Conservation (phyloP, 1,284 basidiomycete species). For the Gymnopus androsaceus region DNA sequence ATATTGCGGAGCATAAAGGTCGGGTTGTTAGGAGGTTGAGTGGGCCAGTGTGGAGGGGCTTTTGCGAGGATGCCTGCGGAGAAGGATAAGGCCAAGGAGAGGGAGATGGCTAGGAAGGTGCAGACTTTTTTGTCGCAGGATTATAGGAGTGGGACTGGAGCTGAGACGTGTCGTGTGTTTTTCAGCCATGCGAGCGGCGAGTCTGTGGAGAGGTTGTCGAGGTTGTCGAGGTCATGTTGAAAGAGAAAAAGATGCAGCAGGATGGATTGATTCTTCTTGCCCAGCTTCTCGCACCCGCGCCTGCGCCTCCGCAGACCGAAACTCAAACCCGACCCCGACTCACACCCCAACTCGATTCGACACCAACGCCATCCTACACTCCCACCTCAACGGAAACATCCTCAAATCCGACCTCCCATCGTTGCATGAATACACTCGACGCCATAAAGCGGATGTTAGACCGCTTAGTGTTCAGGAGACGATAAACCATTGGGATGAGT, state of each 20-base stretch:
- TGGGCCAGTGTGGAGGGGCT: conserved; percentile 52
- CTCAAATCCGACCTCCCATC: conserved; percentile 21
- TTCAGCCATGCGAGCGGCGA: conserved; percentile 10
- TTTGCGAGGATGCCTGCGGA: conserved; percentile 37
- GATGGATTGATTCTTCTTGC: conserved; percentile 35
- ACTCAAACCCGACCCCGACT: not conserved
- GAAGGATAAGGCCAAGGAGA: no score
- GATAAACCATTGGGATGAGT: conserved; percentile 40
- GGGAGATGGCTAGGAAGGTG: conserved; percentile 27
- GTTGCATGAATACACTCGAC: conserved; percentile 23
- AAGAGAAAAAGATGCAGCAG: conserved; percentile 28
- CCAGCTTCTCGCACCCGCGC: conserved; percentile 39
- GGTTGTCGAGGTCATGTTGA: conserved; percentile 40
- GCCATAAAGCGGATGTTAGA: conserved; percentile 32
- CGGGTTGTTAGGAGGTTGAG: conserved; percentile 38
- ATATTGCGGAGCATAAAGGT: conserved; percentile 11
- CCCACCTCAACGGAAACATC: conserved; percentile 27
- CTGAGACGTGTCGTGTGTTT: conserved; percentile 41
- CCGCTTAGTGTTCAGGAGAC: conserved; percentile 48
- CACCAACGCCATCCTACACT: not conserved
- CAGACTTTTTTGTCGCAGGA: conserved; percentile 49
- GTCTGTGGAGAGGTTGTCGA: conserved; percentile 36
- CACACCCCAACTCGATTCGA: not conserved
- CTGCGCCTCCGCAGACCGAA: conserved; percentile 28
- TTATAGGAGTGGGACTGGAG: conserved; percentile 40